These are phyloP conservation scores for Fonsecaea monophora DNA, from an alignment of 2,329 filamentous ascomycete genomes.

Conservation along the genomic window DNA sequence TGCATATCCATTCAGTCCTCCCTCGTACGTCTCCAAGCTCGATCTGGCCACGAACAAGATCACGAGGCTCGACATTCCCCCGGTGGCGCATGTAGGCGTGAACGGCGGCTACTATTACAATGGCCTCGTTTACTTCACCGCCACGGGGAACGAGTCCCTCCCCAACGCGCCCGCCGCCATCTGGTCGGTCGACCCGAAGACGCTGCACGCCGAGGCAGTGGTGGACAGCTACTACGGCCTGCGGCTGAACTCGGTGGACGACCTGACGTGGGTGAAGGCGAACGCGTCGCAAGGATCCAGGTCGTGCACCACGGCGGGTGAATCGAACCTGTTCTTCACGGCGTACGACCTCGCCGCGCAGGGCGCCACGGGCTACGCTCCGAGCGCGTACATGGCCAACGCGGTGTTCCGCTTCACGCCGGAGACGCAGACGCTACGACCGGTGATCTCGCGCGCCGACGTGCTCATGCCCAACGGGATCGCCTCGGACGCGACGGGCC, in stretches of 20 bases:
- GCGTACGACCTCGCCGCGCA: neutral
- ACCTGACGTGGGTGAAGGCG: constrained; percentile 8
- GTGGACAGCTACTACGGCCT: constrained; percentile 21
- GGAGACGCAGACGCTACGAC: neutral
- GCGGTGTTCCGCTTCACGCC: constrained; percentile 6
- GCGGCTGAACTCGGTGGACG: neutral
- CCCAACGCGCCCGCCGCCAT: neutral
- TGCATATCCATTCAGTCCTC: no score
- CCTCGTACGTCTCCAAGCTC: constrained; percentile 5
- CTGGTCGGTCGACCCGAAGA: constrained; percentile 5
- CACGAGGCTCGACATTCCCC: neutral
- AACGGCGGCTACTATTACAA: constrained; percentile 15
- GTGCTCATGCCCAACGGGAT: constrained; percentile 10
- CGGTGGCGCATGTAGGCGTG: neutral
- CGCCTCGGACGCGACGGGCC: neutral
- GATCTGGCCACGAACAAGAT: neutral
- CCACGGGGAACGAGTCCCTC: neutral
- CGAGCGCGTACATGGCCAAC: neutral
- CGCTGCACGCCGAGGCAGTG: neutral
- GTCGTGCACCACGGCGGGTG: neutral
- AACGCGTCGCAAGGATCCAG: no score
- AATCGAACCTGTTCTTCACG: constrained; percentile 14
- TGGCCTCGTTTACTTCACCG: constrained; percentile 10
- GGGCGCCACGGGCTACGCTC: neutral
- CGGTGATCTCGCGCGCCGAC: constrained; percentile 8